Conservation (phyloP, 2,329 filamentous ascomycete species). For the Trichocomaceae sp. region DNA sequence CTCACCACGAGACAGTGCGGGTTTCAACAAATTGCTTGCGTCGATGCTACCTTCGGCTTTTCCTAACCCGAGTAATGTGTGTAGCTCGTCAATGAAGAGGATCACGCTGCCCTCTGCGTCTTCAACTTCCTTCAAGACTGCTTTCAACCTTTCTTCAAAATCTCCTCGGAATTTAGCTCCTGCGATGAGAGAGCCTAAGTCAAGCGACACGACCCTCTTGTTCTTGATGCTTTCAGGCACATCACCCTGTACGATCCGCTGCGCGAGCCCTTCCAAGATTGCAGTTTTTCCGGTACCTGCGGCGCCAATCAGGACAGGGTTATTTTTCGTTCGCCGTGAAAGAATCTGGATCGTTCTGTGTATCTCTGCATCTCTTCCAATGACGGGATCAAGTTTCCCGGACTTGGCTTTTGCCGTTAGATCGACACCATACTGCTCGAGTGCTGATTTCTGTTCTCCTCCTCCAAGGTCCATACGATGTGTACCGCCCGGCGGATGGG, state of each 20-base stretch:
- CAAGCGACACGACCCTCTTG: conserved; percentile 79
- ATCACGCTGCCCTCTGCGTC: conserved; percentile 85
- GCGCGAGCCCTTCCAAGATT: conserved; percentile 80
- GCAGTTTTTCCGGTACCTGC: conserved; percentile 93
- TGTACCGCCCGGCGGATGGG: conserved; percentile 84
- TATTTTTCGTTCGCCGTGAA: conserved; percentile 89
- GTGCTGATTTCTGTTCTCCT: conserved; percentile 70
- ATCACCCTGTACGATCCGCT: conserved; percentile 84
- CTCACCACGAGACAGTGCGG: conserved; percentile 84
- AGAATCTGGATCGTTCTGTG: conserved; percentile 91
- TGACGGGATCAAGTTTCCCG: conserved; percentile 92
- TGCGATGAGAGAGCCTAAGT: conserved; percentile 87
- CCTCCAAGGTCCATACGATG: conserved; percentile 86
- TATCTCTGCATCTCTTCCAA: conserved; percentile 85
- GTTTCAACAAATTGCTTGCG: conserved; percentile 89
- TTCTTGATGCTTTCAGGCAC: conserved; percentile 95
- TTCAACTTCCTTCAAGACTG: conserved; percentile 83
- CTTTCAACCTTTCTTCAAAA: conserved; percentile 90
- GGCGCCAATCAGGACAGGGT: conserved; percentile 86
- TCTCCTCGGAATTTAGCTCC: conserved; percentile 94
- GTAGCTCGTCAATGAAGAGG: conserved; percentile 89
- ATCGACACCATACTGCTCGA: conserved; percentile 88
- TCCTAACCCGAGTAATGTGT: conserved; percentile 82
- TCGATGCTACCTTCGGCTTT: conserved; percentile 96
- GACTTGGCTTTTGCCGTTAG: conserved; percentile 76